phyloP scores from a whole-genome alignment of 2,329 filamentous ascomycete species.

The Byssothecium circinans region DNA sequence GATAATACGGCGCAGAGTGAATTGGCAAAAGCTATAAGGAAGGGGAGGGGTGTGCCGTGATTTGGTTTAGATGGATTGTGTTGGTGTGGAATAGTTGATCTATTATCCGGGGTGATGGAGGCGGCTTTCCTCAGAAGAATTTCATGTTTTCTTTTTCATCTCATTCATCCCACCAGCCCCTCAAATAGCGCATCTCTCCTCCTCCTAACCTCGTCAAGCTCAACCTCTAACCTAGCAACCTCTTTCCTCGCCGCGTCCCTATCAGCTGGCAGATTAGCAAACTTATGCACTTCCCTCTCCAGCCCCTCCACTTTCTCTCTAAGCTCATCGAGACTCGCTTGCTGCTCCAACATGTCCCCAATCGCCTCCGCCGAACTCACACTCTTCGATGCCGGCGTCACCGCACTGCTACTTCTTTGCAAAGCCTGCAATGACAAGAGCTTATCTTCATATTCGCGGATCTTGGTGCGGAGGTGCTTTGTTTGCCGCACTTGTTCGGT shows the following conservation, averaged over 20 bases:
- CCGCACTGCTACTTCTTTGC: slow-evolving; percentile 20
- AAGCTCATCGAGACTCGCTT: slow-evolving; percentile 63
- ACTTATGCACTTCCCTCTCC: slow-evolving; percentile 65
- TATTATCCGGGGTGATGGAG: too few relatives aligned
- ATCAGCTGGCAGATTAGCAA: slow-evolving; percentile 73
- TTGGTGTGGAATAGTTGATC: too few relatives aligned
- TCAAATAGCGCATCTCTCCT: slow-evolving; percentile 76
- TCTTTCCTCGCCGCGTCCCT: slow-evolving; percentile 68
- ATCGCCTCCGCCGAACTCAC: slow-evolving; percentile 55
- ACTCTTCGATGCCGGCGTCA: slow-evolving; percentile 34
- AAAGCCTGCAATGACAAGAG: slow-evolving; percentile 42
- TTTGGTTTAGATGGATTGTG: too few relatives aligned
- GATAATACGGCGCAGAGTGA: too few relatives aligned
- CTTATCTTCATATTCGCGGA: slow-evolving; percentile 63
- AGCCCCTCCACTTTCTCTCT: slow-evolving; percentile 61
- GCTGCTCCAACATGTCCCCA: slow-evolving; percentile 61
- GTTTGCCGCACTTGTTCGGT: slow-evolving; percentile 71
- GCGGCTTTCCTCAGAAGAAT: too few relatives aligned
- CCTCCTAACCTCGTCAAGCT: slow-evolving; percentile 63
- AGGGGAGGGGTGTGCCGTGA: too few relatives aligned
- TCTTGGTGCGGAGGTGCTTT: slow-evolving; percentile 65
- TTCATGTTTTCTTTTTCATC: too few relatives aligned
- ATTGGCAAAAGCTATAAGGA: too few relatives aligned
- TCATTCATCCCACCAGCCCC: slow-evolving; percentile 54
- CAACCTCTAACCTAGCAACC: slow-evolving; percentile 66